Conservation (phyloP, 176 grass and related monocot genomes). For the Puccinellia tenuiflora region DNA sequence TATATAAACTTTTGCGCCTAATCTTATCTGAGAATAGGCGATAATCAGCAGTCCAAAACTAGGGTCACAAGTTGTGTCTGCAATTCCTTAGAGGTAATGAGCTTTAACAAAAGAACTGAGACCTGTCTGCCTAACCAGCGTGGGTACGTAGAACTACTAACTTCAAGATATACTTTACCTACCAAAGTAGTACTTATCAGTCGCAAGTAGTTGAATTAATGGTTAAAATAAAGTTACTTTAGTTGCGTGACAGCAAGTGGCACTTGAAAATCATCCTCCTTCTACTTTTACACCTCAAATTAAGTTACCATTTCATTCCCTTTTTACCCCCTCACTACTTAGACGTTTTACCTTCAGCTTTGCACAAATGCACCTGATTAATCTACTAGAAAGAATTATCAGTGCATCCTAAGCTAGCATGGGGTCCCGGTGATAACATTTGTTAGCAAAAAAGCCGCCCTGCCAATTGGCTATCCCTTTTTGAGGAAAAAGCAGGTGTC, state of each 20-base stretch:
- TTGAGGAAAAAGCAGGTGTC: background rate
- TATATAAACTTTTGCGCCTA: background rate
- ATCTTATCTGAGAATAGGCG: background rate
- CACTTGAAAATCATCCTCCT: background rate
- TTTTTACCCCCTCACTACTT: background rate
- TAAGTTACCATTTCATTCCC: slow-evolving; percentile 12
- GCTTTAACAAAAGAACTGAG: background rate
- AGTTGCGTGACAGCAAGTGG: background rate
- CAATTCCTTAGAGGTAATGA: background rate
- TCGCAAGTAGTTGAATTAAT: background rate
- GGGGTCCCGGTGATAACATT: slow-evolving; percentile 38
- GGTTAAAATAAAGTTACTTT: slow-evolving; percentile 2
- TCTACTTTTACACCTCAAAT: slow-evolving; percentile 27
- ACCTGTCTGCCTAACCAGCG: background rate
- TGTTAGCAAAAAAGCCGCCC: slow-evolving; percentile 40
- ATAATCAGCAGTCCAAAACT: background rate
- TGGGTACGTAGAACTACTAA: background rate
- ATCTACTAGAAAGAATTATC: slow-evolving; percentile 30
- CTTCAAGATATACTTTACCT: background rate
- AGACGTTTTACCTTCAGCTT: slow-evolving; percentile 9
- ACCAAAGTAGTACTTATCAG: background rate
- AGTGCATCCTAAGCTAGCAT: slow-evolving; percentile 41
- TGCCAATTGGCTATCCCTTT: slow-evolving; percentile 24
- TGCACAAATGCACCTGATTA: slow-evolving; percentile 32
- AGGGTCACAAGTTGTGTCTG: background rate